Evolutionary conservation across 345 rosid genomes (phyloP).

Genomic region (Eucalyptus curtisii): DNA sequence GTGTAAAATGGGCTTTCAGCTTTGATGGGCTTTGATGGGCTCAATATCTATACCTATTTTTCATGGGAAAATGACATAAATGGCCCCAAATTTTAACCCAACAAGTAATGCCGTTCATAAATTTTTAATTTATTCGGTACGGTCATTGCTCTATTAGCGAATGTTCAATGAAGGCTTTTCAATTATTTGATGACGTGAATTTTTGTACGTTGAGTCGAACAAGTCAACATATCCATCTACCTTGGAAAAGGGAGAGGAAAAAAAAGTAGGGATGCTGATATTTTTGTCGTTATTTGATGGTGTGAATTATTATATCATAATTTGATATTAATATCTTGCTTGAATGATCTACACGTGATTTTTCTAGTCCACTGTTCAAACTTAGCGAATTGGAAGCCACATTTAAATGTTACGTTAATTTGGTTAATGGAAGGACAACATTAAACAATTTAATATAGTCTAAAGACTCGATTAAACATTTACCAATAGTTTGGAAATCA

Average conservation of each 20-base stretch:
- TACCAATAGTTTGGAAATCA: too few species aligned
- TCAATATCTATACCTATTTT: background rate
- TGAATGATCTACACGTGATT: too few species aligned
- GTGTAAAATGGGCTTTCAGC: background rate
- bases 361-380: background rate
- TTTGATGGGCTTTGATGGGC: background rate
- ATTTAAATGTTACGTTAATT: too few species aligned
- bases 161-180: background rate
- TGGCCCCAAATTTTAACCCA: accelerated
- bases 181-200: background rate
- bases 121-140: too few species aligned
- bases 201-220: accelerated
- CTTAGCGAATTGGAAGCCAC: background rate
- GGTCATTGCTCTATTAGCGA: too few species aligned
- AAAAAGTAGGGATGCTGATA: background rate
- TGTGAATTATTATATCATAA: too few species aligned
- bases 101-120: accelerated
- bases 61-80: background rate
- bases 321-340: background rate
- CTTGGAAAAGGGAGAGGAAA: accelerated
- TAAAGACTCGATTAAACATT: too few species aligned
- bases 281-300: background rate
- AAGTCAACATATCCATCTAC: background rate
- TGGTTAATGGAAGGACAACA: accelerated
- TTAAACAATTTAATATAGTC: too few species aligned